Evolutionary conservation across 129 eudicot genomes (phyloP), one percentile per base, ranked within the genome.

Genomic region (Centaurea solstitialis): DNA sequence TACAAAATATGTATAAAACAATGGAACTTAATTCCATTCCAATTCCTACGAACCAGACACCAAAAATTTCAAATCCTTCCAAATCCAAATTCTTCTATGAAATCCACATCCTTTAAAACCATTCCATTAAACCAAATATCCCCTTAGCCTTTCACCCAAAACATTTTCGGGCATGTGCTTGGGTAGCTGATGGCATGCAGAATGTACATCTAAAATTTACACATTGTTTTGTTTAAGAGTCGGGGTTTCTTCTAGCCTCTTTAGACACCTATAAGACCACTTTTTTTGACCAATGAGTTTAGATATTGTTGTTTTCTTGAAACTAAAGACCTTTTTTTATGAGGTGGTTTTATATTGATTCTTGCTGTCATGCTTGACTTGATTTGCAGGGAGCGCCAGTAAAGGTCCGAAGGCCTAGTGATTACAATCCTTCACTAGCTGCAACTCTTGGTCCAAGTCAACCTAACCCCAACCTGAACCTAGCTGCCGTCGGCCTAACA

Each of bases 401-500:
- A 66, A 96, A 96, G 86, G 99, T 96, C 53, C 83, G 98, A 80
- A 89, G 99, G 76, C 98, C 99, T 6, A 96, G 97, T 86, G 99
- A 96, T 80, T 96, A 96, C 72, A 96, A 93, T 68, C 99, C 99
- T 5, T 89, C 99, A 9, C 89, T 93, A 26, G 99, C 99, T 78
- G 98, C 98, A 24, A 87, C 97, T 37, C 99, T 96, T 30, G 99
- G 99, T 72, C 99, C 99, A 61, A 96, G 99, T 74, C 98, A 91
- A 76, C 99, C 99, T 9, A 96, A 90, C 76, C 98, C 99, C 7
- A 91, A 93, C 78, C 82, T 96, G 79, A 96, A 96, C 81, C 92
- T 96, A 41, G 95, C 73, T 75, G 98, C 99, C 5, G 99, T 96
- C 77, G 99, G 99, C 37, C 80, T 96, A 40, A 89, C 93, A 59